Conservation (phyloP, 1,284 basidiomycete genomes). For the Athelia sp. region DNA sequence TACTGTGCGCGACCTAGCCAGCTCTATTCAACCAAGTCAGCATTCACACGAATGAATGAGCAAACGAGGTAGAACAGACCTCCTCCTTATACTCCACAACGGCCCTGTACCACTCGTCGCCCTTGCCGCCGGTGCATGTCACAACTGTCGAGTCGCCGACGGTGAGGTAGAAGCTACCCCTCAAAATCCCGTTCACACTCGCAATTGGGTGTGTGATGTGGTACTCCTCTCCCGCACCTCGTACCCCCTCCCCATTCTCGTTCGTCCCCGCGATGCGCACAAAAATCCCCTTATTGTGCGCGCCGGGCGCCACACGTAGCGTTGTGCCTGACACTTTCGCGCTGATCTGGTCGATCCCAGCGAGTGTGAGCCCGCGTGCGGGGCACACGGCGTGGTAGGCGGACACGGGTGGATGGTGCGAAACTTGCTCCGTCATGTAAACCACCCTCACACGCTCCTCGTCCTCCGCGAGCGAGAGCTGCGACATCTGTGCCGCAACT, state of each 20-base stretch:
- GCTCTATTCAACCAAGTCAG: conserved; percentile 42
- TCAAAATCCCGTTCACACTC: conserved; percentile 86
- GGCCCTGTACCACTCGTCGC: conserved; percentile 63
- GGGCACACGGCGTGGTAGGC: conserved; percentile 83
- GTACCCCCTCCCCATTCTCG: not conserved
- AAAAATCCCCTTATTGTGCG: conserved; percentile 87
- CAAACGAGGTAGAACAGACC: conserved; percentile 40
- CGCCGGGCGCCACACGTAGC: conserved; percentile 78
- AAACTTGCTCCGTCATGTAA: conserved; percentile 82
- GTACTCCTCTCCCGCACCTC: conserved; percentile 80
- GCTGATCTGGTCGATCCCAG: conserved; percentile 87
- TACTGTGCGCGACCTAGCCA: conserved; percentile 92
- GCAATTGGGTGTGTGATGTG: conserved; percentile 89
- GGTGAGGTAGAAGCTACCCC: conserved; percentile 89
- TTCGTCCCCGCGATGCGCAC: conserved; percentile 70
- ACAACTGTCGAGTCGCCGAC: conserved; percentile 78
- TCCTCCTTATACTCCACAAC: conserved; percentile 97
- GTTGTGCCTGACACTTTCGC: conserved; percentile 87
- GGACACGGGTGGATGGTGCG: conserved; percentile 95
- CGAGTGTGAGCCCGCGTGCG: conserved; percentile 64
- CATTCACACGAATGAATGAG: conserved; percentile 1
- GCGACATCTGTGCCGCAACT: conserved; percentile 39
- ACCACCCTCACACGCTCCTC: conserved; percentile 54
- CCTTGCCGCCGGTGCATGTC: conserved; percentile 71
- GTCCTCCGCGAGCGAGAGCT: conserved; percentile 45